Percentiles rank a stretch among this genome's conserved stretches.
These are phyloP conservation scores for Mortierella sp. DNA, from an alignment of 371 early-diverging fungal genomes.

Conservation along the genomic window DNA sequence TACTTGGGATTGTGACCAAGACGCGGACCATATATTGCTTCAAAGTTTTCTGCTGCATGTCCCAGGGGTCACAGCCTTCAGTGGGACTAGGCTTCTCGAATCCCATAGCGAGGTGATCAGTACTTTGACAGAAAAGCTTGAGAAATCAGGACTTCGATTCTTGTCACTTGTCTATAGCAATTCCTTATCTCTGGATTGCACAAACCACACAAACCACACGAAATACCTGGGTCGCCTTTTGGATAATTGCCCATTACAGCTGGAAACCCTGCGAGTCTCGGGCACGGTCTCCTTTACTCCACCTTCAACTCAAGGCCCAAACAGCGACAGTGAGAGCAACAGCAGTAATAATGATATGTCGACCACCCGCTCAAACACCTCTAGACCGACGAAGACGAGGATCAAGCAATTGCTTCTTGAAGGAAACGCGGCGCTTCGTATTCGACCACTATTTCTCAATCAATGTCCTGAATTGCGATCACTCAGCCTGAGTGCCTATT, in stretches of 20 bases:
- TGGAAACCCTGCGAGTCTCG: background rate
- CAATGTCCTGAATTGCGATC: background rate
- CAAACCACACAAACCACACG: background rate
- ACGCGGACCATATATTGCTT: background rate
- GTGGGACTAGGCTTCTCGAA: background rate
- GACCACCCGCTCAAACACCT: background rate
- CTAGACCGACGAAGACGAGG: background rate
- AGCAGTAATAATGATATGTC: no score
- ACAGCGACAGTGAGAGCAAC: no score
- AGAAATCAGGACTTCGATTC: background rate
- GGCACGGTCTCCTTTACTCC: background rate
- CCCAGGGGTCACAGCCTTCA: background rate
- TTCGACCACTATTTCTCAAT: background rate
- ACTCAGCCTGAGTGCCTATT: background rate
- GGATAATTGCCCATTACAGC: background rate
- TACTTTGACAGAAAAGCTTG: background rate
- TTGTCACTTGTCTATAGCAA: background rate
- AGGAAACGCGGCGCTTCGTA: background rate
- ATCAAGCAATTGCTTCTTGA: conserved; percentile 1
- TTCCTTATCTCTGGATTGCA: background rate
- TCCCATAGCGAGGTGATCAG: background rate
- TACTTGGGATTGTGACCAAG: background rate
- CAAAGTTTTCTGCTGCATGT: background rate
- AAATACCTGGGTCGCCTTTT: background rate
- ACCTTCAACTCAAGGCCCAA: no score